Evolutionary conservation across 2,329 filamentous ascomycete species (phyloP).

Genomic region (Talaromyces sp.): DNA sequence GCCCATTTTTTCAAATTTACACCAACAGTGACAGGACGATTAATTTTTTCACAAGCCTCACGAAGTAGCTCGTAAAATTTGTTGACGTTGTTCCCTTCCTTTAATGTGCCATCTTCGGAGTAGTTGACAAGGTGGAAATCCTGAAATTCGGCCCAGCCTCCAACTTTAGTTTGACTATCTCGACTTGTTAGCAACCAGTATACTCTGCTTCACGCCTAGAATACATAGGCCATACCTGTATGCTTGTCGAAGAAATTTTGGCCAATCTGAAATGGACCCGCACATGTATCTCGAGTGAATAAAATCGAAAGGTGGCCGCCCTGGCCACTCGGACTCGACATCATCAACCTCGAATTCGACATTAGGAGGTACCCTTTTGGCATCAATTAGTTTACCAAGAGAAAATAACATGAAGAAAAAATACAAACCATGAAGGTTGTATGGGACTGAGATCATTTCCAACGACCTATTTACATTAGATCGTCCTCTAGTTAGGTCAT

Average conservation of each 20-base stretch:
- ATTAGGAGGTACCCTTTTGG: constrained; percentile 4
- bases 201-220: background rate
- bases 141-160: no score
- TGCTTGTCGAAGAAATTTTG: constrained; percentile 17
- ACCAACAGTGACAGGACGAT: no score
- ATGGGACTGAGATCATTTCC: constrained; percentile 16
- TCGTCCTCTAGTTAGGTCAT: constrained; percentile 1
- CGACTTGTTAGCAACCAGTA: background rate
- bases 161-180: background rate
- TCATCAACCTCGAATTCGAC: constrained; percentile 19
- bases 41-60: no score
- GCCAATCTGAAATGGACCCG: constrained; percentile 23
- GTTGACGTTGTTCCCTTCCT: no score
- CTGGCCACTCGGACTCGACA: constrained; percentile 22
- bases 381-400: no score
- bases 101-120: no score
- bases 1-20: no score
- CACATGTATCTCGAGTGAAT: constrained; percentile 22
- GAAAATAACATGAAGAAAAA: background rate
- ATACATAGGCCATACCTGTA: constrained; percentile 17
- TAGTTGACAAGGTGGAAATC: no score
- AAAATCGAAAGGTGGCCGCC: constrained; percentile 19
- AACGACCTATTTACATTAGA: constrained; percentile 10
- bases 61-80: no score
- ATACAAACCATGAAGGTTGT: constrained; percentile 10